Conservation (phyloP, 208 protist genomes). For the Leishmania guyanensis region DNA sequence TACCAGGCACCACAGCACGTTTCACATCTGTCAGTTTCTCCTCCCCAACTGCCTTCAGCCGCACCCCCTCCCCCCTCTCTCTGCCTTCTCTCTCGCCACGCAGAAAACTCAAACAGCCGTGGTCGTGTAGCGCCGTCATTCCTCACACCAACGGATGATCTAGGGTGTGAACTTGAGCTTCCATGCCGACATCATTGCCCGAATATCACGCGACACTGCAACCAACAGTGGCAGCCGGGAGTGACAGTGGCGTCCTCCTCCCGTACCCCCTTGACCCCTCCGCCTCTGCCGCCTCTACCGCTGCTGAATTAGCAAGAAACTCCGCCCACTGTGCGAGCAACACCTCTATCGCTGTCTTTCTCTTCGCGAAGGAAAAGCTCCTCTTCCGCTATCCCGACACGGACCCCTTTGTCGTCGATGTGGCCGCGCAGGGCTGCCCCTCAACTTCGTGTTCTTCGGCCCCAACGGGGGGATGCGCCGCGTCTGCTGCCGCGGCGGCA, state of each 20-base stretch:
- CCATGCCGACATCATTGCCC: neutral
- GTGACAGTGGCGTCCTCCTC: neutral
- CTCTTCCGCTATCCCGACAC: conserved; percentile 78
- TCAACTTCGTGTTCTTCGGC: conserved; percentile 1
- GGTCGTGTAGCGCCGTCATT: neutral
- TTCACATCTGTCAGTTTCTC: neutral
- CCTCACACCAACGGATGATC: neutral
- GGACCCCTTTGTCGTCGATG: conserved; percentile 70
- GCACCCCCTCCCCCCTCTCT: neutral
- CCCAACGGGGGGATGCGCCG: conserved; percentile 2
- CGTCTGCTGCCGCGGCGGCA: conserved; percentile 5
- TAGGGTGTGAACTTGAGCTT: neutral
- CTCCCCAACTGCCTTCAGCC: neutral
- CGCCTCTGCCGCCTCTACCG: neutral
- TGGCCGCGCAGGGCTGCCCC: conserved; percentile 20
- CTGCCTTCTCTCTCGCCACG: neutral
- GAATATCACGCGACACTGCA: neutral
- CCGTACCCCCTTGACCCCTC: neutral
- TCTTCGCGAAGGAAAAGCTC: conserved; percentile 80
- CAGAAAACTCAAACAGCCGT: too few relatives aligned
- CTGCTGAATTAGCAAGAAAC: neutral
- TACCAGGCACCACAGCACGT: neutral
- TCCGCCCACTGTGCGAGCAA: neutral
- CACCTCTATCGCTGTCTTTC: conserved; percentile 60
- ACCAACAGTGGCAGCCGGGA: neutral